Base-by-base conservation (phyloP, 1,139 yeast genomes). In the Debaryomycetaceae sp. region DNA sequence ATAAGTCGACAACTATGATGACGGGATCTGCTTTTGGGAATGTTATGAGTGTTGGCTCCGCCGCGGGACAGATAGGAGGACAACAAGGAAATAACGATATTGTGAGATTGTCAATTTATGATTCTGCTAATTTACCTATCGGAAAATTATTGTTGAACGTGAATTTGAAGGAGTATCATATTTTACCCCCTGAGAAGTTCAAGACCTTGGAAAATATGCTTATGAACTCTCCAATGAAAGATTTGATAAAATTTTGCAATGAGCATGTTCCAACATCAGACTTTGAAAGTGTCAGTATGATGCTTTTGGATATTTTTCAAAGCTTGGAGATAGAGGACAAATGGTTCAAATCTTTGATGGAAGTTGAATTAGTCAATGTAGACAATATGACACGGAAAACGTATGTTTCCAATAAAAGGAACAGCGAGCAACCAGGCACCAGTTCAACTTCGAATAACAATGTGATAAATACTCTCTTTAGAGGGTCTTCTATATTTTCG, bases 401-500 rank as follows among this genome's bases (percentile, higher is more conserved):
- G 47, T 73, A 71, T 46, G 62, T 58, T 11, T 56, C 54, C 6
- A 58, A 55, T 37, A 58, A 58, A 44, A 49, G 61, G 34, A 57
- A 54, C 44, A 58, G 51, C 7, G 44, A 45, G 33, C 42, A 34
- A 5, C 36, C 46, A 9, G 42, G 36, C 8, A 36, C 43, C 7
- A 17, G 42, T 14, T 36, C 49, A 14, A 45, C 57, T 24, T 64
- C 68, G 2, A 57, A 62, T 40, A 74, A 66, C 45, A 76, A 80
- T 55, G 77, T 81, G 1, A 80, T 81, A 60, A 87, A 87, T 54
- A 83, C 96, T 0, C 63, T 93, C 20, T 91, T 93, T 58, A 72
- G 98, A 53, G 97, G 97, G 0, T 86, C 88, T 45, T 83, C 95
- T 1, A 73, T 90, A 7, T 74, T 91, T 49, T 84, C 96, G 0